These are phyloP conservation scores for Penicillium psychrofluorescens DNA, from an alignment of 495 filamentous ascomycete species.

Conservation along the genomic window DNA sequence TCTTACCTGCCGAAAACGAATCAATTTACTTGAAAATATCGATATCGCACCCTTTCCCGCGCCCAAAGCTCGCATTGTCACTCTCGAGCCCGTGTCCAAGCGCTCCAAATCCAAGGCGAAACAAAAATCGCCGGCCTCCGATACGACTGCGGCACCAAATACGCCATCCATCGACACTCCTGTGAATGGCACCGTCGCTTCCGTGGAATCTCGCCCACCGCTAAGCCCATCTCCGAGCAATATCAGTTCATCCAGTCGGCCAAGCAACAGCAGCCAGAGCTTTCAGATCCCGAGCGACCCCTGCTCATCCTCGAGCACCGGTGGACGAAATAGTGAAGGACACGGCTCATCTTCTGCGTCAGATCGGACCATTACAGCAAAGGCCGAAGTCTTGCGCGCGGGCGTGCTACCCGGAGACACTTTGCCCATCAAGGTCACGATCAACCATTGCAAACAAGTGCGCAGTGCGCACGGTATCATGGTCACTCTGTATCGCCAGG, in stretches of 20 bases:
- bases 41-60: conserved; percentile 51
- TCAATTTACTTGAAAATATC: conserved; percentile 68
- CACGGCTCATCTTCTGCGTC: conserved; percentile 34
- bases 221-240: conserved; percentile 56
- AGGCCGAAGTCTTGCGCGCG: conserved; percentile 71
- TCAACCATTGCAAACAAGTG: conserved; percentile 80
- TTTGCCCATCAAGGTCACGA: conserved; percentile 68
- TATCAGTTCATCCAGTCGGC: conserved; percentile 53
- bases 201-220: conserved; percentile 29
- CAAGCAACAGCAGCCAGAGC: conserved; percentile 52
- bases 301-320: conserved; percentile 29
- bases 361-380: conserved; percentile 74
- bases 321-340: conserved; percentile 34
- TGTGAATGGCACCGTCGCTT: conserved; percentile 16
- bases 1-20: conserved; percentile 67
- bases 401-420: conserved; percentile 84
- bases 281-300: conserved; percentile 36
- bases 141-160: conserved; percentile 25
- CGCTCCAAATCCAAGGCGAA: conserved; percentile 43
- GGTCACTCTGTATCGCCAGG: conserved; percentile 84
- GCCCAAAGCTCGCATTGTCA: conserved; percentile 66
- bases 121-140: conserved; percentile 25
- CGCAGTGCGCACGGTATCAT: conserved; percentile 89
- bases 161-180: conserved; percentile 27
- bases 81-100: conserved; percentile 65